Base-by-base conservation (phyloP, 768 basidiomycete genomes). In the Nidula microcarpa region DNA sequence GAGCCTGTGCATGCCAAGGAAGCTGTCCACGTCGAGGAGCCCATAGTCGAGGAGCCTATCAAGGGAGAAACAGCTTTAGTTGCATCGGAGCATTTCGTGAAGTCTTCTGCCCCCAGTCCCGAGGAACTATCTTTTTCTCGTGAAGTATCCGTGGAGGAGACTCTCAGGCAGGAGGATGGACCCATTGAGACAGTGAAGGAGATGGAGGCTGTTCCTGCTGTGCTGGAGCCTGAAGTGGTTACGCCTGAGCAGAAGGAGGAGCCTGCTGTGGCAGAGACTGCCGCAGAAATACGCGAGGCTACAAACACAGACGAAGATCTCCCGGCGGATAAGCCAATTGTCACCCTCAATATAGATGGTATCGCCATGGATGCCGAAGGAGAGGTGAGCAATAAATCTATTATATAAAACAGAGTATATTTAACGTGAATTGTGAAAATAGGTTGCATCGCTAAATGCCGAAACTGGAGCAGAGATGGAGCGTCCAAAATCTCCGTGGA, bases 401-500 rank as follows among this genome's bases (percentile, higher is more conserved):
- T 23, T 23, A 23, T 23, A 23, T 4, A 23, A 23, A 23, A 23
- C 23, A 23, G 23, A 23, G 4, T 23, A 23, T 23, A 23, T 23
- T 23, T 23, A 23, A 23, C 23, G 23, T 23, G 23, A 23, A 23
- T 23, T 23, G 4, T 23, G 23, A 23, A 23, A 23, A 23, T 23
- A 23, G 23, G 23, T 23, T 23, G 23, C 23, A 23, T 23, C 23
- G 23, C 23, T 23, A 23, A 23, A 23, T 23, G 23, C 23, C 4
- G 23, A 23, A 23, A 23, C 23, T 23, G 23, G 23, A 23, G 4
- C 23, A 11, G 37, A 41, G 37, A 69, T 70, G 11, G 77, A 78
- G 47, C 66, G 74, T 36, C 76, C 77, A 17, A 78, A 77, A 56
- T 78, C 77, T 13, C 78, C 78, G 32, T 81, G 75, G 76, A 75